These are phyloP conservation scores for Tulasnella sp. DNA, from an alignment of 768 basidiomycete species.

Conservation along the genomic window DNA sequence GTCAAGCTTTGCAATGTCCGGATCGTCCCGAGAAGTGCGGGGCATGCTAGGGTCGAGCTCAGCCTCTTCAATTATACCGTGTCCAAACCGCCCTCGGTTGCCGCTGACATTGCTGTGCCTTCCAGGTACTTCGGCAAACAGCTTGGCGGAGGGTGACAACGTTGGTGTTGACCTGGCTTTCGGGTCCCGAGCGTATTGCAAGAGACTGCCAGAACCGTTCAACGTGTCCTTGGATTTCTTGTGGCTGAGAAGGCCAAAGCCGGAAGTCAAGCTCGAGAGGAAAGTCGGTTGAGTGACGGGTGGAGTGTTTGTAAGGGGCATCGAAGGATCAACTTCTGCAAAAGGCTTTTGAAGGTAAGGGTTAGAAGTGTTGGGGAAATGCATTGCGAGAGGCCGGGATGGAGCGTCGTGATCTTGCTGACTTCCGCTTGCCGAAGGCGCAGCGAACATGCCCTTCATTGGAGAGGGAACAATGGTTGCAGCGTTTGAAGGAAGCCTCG, in stretches of 20 bases:
- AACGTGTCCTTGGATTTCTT: conserved; percentile 8
- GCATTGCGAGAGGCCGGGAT: conserved; percentile 14
- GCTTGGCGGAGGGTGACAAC: conserved; percentile 29
- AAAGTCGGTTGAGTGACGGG: conserved; percentile 48
- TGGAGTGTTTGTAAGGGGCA: conserved; percentile 58
- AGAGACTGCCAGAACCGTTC: conserved; percentile 15
- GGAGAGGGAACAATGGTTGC: conserved; percentile 27
- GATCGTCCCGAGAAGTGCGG: conserved; percentile 44
- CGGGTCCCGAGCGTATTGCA: conserved; percentile 32
- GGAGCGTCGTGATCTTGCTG: background rate
- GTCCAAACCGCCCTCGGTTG: conserved; percentile 16
- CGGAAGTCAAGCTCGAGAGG: conserved; percentile 43
- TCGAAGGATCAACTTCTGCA: conserved; percentile 47
- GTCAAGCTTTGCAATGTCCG: conserved; percentile 65
- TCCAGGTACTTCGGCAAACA: conserved; percentile 20
- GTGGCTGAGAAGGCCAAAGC: background rate
- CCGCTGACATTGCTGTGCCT: conserved; percentile 32
- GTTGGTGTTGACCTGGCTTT: conserved; percentile 32
- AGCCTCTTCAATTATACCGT: background rate
- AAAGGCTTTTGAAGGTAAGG: conserved; percentile 39
- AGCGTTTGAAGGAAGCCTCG: conserved; percentile 22
- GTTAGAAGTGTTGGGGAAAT: background rate
- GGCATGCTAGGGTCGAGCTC: conserved; percentile 2
- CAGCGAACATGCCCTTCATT: conserved; percentile 26
- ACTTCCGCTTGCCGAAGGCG: background rate